phyloP scores from a whole-genome alignment of 495 filamentous ascomycete genomes.

The Usnea hakonensis region DNA sequence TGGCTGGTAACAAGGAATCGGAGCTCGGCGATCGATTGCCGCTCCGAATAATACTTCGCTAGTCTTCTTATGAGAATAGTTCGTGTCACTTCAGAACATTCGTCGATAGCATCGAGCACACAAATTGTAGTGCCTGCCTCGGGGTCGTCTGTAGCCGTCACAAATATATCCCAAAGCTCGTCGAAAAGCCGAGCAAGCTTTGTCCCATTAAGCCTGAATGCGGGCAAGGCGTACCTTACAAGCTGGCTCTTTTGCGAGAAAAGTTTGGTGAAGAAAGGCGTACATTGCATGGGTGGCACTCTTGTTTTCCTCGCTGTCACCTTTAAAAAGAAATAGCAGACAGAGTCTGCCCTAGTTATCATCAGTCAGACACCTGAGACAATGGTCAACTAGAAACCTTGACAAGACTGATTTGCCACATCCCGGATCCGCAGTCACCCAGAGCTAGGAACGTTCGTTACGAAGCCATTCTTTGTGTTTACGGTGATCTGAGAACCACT shows the following conservation, averaged over 20 bases:
- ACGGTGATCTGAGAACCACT: not conserved
- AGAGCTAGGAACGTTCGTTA: no score
- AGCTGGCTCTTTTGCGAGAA: slow-evolving; percentile 15
- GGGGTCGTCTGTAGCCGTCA: slow-evolving; percentile 18
- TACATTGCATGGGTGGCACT: slow-evolving; percentile 24
- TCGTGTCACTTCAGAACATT: slow-evolving; percentile 25
- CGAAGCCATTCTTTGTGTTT: not conserved
- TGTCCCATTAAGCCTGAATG: slow-evolving; percentile 15
- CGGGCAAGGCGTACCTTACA: slow-evolving; percentile 24
- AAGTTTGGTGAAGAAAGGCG: slow-evolving; percentile 26
- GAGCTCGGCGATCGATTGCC: no score
- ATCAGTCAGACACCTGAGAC: not conserved
- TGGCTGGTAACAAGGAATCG: no score
- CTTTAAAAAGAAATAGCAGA: slow-evolving; percentile 52
- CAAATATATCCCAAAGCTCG: slow-evolving; percentile 29
- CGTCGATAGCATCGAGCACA: slow-evolving; percentile 38
- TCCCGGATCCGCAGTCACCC: not conserved
- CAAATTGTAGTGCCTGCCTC: slow-evolving; percentile 26
- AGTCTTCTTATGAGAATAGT: not conserved
- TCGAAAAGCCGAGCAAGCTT: slow-evolving; percentile 16
- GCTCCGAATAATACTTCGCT: no score
- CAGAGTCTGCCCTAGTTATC: not conserved
- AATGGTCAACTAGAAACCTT: not conserved
- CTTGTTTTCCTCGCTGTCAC: slow-evolving; percentile 40
- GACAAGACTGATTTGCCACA: not conserved